Percentiles rank a stretch among this genome's conserved stretches.
Evolutionary conservation across 2,329 filamentous ascomycete genomes (phyloP).

Genomic region (Aspergillus sp.): DNA sequence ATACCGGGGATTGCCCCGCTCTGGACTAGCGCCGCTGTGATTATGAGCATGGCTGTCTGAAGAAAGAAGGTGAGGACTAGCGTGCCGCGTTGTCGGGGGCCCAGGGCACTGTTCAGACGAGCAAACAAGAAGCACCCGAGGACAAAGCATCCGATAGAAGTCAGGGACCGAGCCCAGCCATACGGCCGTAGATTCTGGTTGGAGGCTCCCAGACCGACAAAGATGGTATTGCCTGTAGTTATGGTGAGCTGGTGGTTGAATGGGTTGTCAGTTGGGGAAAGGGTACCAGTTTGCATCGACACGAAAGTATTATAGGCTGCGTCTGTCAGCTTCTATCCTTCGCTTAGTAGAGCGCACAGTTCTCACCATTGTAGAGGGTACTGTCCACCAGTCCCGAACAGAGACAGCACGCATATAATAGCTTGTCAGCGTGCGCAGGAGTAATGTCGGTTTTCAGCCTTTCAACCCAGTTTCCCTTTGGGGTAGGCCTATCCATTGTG

Average conservation of each 20-base stretch:
- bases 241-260: background rate
- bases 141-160: slow-evolving; percentile 43
- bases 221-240: slow-evolving; percentile 40
- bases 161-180: slow-evolving; percentile 45
- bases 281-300: slow-evolving; percentile 2
- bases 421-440: slow-evolving; percentile 21
- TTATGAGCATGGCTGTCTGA: slow-evolving; percentile 25
- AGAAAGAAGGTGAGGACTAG: slow-evolving; percentile 28
- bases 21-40: slow-evolving; percentile 26
- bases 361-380: slow-evolving; percentile 28
- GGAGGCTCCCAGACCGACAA: slow-evolving; percentile 42
- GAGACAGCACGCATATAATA: slow-evolving; percentile 27
- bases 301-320: slow-evolving; percentile 45
- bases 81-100: slow-evolving; percentile 19
- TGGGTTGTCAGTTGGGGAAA: background rate
- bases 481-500: background rate
- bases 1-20: slow-evolving; percentile 22
- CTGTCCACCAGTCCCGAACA: slow-evolving; percentile 28
- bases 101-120: slow-evolving; percentile 27
- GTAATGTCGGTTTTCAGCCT: slow-evolving; percentile 18
- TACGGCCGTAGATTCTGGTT: slow-evolving; percentile 40
- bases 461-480: background rate
- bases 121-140: slow-evolving; percentile 43
- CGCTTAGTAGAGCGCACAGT: background rate
- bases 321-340: background rate